These are phyloP conservation scores for Sporothrix humicola DNA, from an alignment of 2,329 filamentous ascomycete genomes.

Conservation along the genomic window DNA sequence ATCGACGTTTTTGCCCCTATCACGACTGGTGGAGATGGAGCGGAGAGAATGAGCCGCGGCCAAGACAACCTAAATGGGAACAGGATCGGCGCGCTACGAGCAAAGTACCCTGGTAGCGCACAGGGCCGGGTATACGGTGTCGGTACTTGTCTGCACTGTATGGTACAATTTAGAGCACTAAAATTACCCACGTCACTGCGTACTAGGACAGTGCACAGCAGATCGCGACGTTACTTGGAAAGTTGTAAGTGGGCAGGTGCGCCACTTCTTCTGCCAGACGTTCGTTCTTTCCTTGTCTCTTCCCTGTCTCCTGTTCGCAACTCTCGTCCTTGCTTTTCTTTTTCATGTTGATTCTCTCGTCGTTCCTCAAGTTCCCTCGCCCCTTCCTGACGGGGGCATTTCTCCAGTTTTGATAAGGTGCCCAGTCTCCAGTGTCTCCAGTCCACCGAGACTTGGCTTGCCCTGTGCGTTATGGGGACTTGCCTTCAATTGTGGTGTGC, in stretches of 20 bases:
- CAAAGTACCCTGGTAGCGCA: not conserved
- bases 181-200: too few species aligned
- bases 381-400: not conserved
- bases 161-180: too few species aligned
- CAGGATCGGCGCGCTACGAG: constrained; percentile 15
- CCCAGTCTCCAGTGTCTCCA: not conserved
- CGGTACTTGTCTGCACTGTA: not conserved
- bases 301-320: not conserved
- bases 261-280: not conserved
- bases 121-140: not conserved
- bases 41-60: constrained; percentile 10
- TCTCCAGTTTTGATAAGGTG: constrained; percentile 14
- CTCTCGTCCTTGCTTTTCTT: constrained; percentile 1
- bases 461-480: not conserved
- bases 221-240: not conserved
- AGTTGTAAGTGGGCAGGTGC: not conserved
- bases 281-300: not conserved
- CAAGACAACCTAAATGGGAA: not conserved
- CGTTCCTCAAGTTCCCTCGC: not conserved
- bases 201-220: not conserved
- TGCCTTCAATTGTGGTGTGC: not conserved
- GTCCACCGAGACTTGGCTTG: not conserved
- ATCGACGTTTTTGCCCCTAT: constrained; percentile 23
- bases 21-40: not conserved
- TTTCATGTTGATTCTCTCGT: not conserved